These are phyloP conservation scores for Coemansia sp. DNA, from an alignment of 192 early-diverging fungal genomes.

Conservation along the genomic window DNA sequence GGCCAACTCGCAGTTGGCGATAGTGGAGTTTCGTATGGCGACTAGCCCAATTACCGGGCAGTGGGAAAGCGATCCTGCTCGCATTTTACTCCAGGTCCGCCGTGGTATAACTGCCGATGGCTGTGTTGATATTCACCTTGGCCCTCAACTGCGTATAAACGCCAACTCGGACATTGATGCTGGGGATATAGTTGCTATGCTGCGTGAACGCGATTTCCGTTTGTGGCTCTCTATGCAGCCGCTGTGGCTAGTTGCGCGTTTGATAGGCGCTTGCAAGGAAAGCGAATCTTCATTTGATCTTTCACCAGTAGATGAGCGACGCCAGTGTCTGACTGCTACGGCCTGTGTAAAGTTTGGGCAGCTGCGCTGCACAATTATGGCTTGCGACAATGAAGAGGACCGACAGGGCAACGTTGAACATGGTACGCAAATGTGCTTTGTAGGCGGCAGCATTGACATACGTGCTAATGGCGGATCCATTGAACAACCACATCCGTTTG, in stretches of 20 bases:
- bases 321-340: slow-evolving; percentile 30
- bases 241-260: slow-evolving; percentile 37
- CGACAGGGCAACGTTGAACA: slow-evolving; percentile 44
- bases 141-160: slow-evolving; percentile 17
- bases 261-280: slow-evolving; percentile 2
- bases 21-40: slow-evolving; percentile 27
- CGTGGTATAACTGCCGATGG: slow-evolving; percentile 35
- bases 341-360: slow-evolving; percentile 26
- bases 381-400: slow-evolving; percentile 52
- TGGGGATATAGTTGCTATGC: slow-evolving; percentile 24
- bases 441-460: slow-evolving; percentile 15
- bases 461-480: slow-evolving; percentile 47
- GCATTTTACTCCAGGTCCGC: slow-evolving; percentile 18
- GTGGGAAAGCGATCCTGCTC: slow-evolving; percentile 20
- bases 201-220: slow-evolving; percentile 46
- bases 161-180: slow-evolving; percentile 18
- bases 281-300: neutral
- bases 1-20: slow-evolving; percentile 11
- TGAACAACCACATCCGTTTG: slow-evolving; percentile 45
- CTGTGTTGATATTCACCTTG: slow-evolving; percentile 15
- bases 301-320: slow-evolving; percentile 29
- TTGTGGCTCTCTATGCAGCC: slow-evolving; percentile 55
- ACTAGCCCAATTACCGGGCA: slow-evolving; percentile 35
- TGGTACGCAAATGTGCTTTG: slow-evolving; percentile 38
- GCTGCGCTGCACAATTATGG: slow-evolving; percentile 34